Evolutionary conservation across 2,329 filamentous ascomycete genomes (phyloP).

Genomic region (Rhynchosporium graminicola): DNA sequence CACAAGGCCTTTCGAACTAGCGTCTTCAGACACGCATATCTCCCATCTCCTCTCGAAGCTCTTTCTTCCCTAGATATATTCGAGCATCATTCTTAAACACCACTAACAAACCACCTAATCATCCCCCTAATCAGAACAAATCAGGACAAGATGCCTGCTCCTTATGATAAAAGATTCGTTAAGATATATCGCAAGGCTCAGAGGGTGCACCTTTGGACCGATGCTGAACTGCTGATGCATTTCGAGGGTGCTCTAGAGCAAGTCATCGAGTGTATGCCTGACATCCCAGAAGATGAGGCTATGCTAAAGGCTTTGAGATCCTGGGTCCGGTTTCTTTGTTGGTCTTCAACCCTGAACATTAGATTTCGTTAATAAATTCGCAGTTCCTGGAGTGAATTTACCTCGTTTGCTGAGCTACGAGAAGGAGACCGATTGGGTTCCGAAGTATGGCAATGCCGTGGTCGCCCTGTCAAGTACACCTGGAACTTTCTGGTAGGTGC

Average conservation of each 20-base stretch:
- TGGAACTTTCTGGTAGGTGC: not conserved
- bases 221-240: not conserved
- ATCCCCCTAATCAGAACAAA: not conserved
- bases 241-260: not conserved
- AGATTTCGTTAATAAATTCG: not conserved
- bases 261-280: not conserved
- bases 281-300: not conserved
- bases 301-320: not conserved
- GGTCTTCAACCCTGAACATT: not conserved
- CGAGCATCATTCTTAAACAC: not conserved
- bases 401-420: not conserved
- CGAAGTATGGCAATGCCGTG: not conserved
- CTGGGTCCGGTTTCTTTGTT: not conserved
- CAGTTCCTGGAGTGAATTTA: not conserved
- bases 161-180: conserved; percentile 2
- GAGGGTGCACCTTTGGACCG: not conserved
- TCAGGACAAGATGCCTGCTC: not conserved
- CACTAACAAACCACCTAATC: not conserved
- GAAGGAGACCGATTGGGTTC: too few species aligned
- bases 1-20: not conserved
- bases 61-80: not conserved
- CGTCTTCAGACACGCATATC: not conserved
- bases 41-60: not conserved
- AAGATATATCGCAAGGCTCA: not conserved
- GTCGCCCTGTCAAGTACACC: not conserved